Conservation (phyloP, 768 basidiomycete species). For the Coprinellus micaceus region DNA sequence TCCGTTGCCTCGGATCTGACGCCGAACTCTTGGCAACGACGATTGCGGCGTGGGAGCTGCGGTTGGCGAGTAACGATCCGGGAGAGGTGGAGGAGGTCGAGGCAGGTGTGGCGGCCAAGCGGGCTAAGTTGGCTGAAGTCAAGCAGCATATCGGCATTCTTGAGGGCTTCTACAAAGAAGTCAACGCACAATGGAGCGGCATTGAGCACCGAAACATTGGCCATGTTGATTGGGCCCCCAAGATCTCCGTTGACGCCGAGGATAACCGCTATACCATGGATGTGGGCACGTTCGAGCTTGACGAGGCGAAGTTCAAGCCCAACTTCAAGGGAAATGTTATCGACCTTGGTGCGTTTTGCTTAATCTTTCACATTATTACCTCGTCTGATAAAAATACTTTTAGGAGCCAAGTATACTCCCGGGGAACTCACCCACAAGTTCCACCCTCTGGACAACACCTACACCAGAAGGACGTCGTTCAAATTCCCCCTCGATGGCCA, state of each 20-base stretch:
- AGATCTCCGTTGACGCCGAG: slow-evolving; percentile 19
- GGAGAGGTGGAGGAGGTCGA: neutral
- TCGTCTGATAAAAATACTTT: slow-evolving; percentile 9
- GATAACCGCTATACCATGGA: slow-evolving; percentile 23
- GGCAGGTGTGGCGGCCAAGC: neutral
- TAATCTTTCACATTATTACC: slow-evolving; percentile 10
- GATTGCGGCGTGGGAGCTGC: neutral
- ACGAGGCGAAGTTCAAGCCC: slow-evolving; percentile 13
- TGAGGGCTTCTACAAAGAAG: neutral
- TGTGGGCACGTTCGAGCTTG: slow-evolving; percentile 20
- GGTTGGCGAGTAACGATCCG: neutral
- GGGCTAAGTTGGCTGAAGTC: neutral
- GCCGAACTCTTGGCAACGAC: neutral
- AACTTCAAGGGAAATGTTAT: slow-evolving; percentile 13
- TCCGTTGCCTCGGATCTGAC: neutral
- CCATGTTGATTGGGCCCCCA: slow-evolving; percentile 25
- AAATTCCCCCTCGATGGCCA: slow-evolving; percentile 1
- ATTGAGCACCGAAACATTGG: slow-evolving; percentile 14
- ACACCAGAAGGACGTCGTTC: neutral
- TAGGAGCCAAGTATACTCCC: slow-evolving; percentile 9
- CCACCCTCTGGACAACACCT: neutral
- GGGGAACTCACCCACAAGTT: too few species aligned
- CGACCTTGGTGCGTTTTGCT: slow-evolving; percentile 13
- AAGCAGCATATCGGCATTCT: neutral
- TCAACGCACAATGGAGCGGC: slow-evolving; percentile 7